Percentiles rank a stretch among this genome's conserved stretches.
These are phyloP conservation scores for Postia placenta DNA, from an alignment of 768 basidiomycete genomes.

Conservation along the genomic window DNA sequence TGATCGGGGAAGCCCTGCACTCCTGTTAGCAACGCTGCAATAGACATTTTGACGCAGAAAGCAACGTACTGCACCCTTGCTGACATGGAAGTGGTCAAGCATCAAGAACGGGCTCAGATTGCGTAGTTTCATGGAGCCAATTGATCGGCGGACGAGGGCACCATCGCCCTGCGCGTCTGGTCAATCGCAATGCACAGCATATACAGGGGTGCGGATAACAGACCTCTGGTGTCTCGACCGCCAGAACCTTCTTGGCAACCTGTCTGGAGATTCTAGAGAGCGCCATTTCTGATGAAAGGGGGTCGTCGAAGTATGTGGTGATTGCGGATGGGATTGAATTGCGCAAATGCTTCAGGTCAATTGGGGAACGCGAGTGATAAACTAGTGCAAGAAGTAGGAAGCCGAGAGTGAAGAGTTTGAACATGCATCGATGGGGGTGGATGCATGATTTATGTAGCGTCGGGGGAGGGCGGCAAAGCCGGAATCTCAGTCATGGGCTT, in stretches of 20 bases:
- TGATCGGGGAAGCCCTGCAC: conserved; percentile 84
- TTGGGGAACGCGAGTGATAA: conserved; percentile 5
- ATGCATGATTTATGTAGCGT: background rate
- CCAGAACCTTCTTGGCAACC: conserved; percentile 73
- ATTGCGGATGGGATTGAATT: background rate
- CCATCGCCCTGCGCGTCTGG: conserved; percentile 57
- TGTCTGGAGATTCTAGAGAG: conserved; percentile 38
- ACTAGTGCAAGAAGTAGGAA: conserved; percentile 9
- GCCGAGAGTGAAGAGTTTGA: conserved; percentile 12
- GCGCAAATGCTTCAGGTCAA: background rate
- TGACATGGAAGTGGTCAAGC: conserved; percentile 77
- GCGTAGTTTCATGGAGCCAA: conserved; percentile 65
- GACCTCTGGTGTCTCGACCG: conserved; percentile 71
- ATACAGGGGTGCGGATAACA: conserved; percentile 5
- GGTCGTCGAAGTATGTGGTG: background rate
- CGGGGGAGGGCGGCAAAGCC: background rate
- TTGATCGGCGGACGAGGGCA: conserved; percentile 79
- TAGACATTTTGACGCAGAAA: background rate
- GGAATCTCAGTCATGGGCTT: conserved; percentile 5
- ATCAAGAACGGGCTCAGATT: conserved; percentile 91
- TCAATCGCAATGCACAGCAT: background rate
- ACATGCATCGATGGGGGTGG: conserved; percentile 11
- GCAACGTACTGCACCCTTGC: conserved; percentile 55
- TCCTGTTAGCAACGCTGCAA: background rate
- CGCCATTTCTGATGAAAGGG: background rate